Conservation (phyloP, 805 yeast species). For the Blastobotrys parvus region DNA sequence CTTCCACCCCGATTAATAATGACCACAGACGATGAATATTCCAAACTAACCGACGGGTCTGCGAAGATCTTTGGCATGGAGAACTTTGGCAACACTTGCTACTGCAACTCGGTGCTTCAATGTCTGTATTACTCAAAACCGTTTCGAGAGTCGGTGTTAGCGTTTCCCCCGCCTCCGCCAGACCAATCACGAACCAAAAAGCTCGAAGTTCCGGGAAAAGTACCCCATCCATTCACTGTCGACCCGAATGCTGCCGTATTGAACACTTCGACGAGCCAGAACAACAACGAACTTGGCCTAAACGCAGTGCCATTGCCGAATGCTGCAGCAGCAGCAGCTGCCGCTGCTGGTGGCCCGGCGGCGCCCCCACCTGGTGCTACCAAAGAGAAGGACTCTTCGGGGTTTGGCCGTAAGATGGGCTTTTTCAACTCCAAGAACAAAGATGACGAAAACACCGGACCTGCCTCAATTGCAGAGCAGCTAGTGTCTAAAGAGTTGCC, state of each 20-base stretch:
- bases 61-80: constrained; percentile 36
- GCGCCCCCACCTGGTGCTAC: constrained; percentile 6
- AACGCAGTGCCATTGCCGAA: constrained; percentile 2
- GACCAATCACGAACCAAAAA: constrained; percentile 24
- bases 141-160: constrained; percentile 52
- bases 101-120: constrained; percentile 87
- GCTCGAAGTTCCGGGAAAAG: constrained; percentile 29
- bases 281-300: constrained; percentile 6
- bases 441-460: not conserved
- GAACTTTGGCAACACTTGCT: constrained; percentile 63
- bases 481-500: not conserved
- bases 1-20: not conserved
- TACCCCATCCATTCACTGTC: constrained; percentile 28
- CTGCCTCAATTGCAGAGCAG: not conserved
- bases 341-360: constrained; percentile 13
- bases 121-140: constrained; percentile 68
- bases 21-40: constrained; percentile 6
- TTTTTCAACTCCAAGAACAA: not conserved
- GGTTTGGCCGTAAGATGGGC: constrained; percentile 1
- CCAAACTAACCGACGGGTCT: constrained; percentile 17
- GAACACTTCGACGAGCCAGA: constrained; percentile 4
- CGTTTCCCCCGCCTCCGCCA: constrained; percentile 33
- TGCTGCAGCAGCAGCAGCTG: constrained; percentile 1
- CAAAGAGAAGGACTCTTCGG: not conserved
- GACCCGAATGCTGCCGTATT: constrained; percentile 19